These are phyloP conservation scores for Barnettozyma wickerhamii DNA, from an alignment of 805 yeast genomes.

Conservation along the genomic window DNA sequence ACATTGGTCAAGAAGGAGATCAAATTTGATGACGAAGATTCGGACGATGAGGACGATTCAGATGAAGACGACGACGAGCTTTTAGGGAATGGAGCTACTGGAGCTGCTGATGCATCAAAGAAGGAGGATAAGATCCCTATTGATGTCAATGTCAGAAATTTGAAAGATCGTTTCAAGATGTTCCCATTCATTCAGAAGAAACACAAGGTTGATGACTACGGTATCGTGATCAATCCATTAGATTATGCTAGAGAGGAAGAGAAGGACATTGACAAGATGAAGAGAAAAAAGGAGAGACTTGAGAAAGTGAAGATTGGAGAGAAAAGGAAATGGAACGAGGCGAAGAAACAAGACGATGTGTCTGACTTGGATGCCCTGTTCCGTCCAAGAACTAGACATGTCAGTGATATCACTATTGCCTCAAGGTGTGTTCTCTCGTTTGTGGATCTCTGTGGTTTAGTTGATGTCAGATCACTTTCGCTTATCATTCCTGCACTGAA, in stretches of 20 bases:
- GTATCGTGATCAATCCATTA: constrained; percentile 63
- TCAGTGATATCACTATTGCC: constrained; percentile 32
- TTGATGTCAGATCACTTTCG: constrained; percentile 76
- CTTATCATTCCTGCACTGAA: constrained; percentile 74
- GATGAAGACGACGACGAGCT: constrained; percentile 19
- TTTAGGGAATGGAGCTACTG: constrained; percentile 16
- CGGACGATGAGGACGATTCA: constrained; percentile 23
- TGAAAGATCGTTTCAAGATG: constrained; percentile 43
- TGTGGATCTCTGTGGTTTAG: constrained; percentile 79
- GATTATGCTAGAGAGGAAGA: constrained; percentile 57
- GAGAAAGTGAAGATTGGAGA: constrained; percentile 28
- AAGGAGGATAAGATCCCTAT: constrained; percentile 29
- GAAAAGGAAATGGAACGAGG: constrained; percentile 33
- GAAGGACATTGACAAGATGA: constrained; percentile 30
- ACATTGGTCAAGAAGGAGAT: constrained; percentile 26
- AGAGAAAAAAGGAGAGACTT: constrained; percentile 21
- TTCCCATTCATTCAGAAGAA: constrained; percentile 68
- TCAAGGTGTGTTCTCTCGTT: constrained; percentile 69
- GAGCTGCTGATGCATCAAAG: constrained; percentile 7
- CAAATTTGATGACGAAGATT: constrained; percentile 26
- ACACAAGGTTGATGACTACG: constrained; percentile 80
- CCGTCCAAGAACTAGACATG: constrained; percentile 45
- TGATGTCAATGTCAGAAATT: constrained; percentile 30
- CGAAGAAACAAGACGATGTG: constrained; percentile 47
- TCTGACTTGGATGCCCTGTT: constrained; percentile 45